phyloP scores from a whole-genome alignment of 2,329 filamentous ascomycete species.

The Sclerotinia glacialis region DNA sequence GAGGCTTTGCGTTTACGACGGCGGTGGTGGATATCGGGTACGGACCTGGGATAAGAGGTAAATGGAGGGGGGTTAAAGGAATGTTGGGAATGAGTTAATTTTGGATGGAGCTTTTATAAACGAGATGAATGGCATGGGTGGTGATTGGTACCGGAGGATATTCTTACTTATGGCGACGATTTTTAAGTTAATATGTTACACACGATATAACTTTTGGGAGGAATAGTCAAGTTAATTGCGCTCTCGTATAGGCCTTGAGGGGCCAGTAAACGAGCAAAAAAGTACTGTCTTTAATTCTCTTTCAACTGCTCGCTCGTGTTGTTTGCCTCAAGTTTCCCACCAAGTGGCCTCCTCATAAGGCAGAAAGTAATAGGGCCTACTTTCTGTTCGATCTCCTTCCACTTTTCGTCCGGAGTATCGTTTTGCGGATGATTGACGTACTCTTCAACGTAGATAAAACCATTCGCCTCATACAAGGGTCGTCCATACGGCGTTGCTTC shows the following conservation, averaged over 20 bases:
- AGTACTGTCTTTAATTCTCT: background rate
- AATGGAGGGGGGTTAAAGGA: constrained; percentile 36
- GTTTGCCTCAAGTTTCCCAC: background rate
- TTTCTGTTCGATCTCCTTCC: constrained; percentile 22
- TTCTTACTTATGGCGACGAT: background rate
- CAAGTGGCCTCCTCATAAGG: constrained; percentile 19
- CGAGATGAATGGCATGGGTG: background rate
- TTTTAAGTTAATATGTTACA: background rate
- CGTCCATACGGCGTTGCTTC: constrained; percentile 20
- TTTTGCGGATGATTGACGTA: constrained; percentile 20
- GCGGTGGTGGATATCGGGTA: constrained; percentile 63
- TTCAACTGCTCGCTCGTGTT: background rate
- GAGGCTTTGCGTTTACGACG: constrained; percentile 63
- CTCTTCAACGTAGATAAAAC: constrained; percentile 18
- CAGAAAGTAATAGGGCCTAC: constrained; percentile 22
- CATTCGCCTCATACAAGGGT: constrained; percentile 20
- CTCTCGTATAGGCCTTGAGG: background rate
- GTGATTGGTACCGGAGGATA: background rate
- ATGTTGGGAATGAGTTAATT: constrained; percentile 32
- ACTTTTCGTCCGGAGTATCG: constrained; percentile 18
- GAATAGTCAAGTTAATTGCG: background rate
- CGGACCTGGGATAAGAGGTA: constrained; percentile 42
- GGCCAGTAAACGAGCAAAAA: background rate
- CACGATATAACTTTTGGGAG: background rate
- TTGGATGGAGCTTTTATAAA: background rate